Base-by-base conservation (phyloP, 495 filamentous ascomycete genomes). In the Apiosordaria backusii region DNA sequence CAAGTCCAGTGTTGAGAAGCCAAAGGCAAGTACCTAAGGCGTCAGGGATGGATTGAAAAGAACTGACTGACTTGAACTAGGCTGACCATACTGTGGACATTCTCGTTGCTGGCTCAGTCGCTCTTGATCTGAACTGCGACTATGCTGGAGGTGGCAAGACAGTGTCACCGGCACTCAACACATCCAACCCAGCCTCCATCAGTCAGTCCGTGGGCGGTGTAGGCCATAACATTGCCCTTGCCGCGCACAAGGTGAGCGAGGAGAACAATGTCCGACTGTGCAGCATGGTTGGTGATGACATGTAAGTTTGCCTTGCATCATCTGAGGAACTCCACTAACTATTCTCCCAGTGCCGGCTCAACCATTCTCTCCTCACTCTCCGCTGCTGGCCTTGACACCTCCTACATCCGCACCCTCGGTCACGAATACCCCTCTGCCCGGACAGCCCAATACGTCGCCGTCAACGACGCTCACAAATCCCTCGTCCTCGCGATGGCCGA, bases 401-500 rank as follows among this genome's bases (percentile, higher is more conserved):
- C 74, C 23, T 89, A 86, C 61, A 84, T 97, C 27, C 82, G 82
- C 69, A 74, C 84, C 22, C 74, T 90, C 7, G 77, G 80, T 10
- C 73, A 71, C 64, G 74, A 81, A 21, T 76, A 81, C 18, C 80
- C 82, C 6, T 77, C 81, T 9, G 78, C 83, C 0, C 82, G 87
- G 25, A 99, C 95, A 2, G 91, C 93, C 5, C 92, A 96, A 73
- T 99, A 99, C 72, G 85, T 98, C 2, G 88, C 93, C 19, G 80
- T 97, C 70, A 99, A 98, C 76, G 91, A 94, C 72, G 79, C 78
- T 1, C 84, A 89, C 25, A 95, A 93, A 70, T 88, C 92, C 64
- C 84, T 99, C 10, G 81, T 90, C 3, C 73, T 97, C 55, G 93
- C 92, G 61, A 96, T 97, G 90, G 92, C 95, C 19, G 95, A 99